A percentile compares a stretch with the other conserved stretches of the same genome.
Evolutionary conservation across 768 basidiomycete genomes (phyloP).

Genomic region (Clitopilus hobsonii): DNA sequence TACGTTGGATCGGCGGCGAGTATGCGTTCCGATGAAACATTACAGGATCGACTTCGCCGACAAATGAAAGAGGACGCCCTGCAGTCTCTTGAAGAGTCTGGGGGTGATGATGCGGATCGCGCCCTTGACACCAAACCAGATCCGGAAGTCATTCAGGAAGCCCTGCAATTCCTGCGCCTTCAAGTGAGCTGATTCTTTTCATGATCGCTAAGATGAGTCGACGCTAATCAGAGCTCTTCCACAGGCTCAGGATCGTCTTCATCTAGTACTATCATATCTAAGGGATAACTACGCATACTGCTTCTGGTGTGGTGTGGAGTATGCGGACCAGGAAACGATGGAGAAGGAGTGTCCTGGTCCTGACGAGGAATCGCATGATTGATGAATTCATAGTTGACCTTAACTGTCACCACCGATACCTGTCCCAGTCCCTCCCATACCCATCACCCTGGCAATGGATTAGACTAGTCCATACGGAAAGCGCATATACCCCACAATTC

Average conservation of each 20-base stretch:
- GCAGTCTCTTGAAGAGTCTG: slow-evolving; percentile 34
- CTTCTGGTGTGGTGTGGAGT: slow-evolving; percentile 86
- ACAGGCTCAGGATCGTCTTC: slow-evolving; percentile 69
- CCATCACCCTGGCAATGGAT: too few relatives aligned
- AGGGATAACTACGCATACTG: slow-evolving; percentile 72
- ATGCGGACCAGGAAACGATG: slow-evolving; percentile 58
- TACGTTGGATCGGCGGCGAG: slow-evolving; percentile 18
- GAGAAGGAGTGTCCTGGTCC: slow-evolving; percentile 64
- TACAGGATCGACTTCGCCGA: slow-evolving; percentile 52
- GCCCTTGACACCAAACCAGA: slow-evolving; percentile 12
- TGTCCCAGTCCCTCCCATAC: too few relatives aligned
- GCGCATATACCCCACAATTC: not conserved
- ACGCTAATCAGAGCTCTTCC: slow-evolving; percentile 9
- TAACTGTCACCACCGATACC: too few relatives aligned
- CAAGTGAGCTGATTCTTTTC: slow-evolving; percentile 36
- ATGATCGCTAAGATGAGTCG: slow-evolving; percentile 6
- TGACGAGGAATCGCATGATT: slow-evolving; percentile 79
- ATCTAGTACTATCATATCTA: slow-evolving; percentile 66
- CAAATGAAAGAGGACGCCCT: slow-evolving; percentile 78
- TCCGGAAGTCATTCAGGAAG: slow-evolving; percentile 61
- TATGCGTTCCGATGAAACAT: slow-evolving; percentile 20
- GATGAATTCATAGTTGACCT: slow-evolving; percentile 13
- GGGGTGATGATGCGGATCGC: slow-evolving; percentile 25
- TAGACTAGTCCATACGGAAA: too few relatives aligned
- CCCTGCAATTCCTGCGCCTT: slow-evolving; percentile 60